Conservation (phyloP, 257 asterid genomes). For the Lycium barbarum region DNA sequence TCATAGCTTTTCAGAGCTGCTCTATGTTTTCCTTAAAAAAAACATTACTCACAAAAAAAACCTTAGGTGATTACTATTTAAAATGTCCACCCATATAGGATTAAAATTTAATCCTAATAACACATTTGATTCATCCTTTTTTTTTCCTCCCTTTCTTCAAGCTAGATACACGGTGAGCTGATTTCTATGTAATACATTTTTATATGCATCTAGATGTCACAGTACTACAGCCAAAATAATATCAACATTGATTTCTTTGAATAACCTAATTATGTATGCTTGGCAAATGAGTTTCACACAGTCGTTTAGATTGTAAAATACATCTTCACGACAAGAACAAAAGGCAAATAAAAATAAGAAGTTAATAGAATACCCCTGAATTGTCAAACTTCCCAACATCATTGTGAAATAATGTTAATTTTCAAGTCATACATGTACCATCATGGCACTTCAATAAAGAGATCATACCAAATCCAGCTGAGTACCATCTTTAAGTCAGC, state of each 20-base stretch:
- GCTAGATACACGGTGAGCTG: neutral
- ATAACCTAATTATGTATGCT: neutral
- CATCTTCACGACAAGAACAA: neutral
- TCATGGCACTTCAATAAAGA: neutral
- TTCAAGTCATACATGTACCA: neutral
- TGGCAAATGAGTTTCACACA: slow-evolving; percentile 5
- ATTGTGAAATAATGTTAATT: neutral
- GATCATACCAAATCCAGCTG: neutral
- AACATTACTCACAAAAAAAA: neutral
- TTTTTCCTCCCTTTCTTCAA: neutral
- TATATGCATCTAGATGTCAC: neutral
- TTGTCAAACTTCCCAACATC: neutral
- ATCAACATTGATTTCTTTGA: slow-evolving; percentile 11
- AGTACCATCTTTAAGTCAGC: neutral
- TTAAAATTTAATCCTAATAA: neutral
- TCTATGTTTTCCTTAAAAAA: neutral
- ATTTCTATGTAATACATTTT: neutral
- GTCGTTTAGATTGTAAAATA: neutral
- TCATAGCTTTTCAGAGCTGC: slow-evolving; percentile 1
- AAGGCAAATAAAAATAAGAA: slow-evolving; percentile 6
- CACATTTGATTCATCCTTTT: neutral
- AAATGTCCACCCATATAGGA: neutral
- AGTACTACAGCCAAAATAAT: neutral
- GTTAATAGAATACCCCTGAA: neutral
- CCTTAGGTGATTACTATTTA: neutral